These are phyloP conservation scores for Bauhinia variegata DNA, from an alignment of 306 rosid species.

Conservation along the genomic window DNA sequence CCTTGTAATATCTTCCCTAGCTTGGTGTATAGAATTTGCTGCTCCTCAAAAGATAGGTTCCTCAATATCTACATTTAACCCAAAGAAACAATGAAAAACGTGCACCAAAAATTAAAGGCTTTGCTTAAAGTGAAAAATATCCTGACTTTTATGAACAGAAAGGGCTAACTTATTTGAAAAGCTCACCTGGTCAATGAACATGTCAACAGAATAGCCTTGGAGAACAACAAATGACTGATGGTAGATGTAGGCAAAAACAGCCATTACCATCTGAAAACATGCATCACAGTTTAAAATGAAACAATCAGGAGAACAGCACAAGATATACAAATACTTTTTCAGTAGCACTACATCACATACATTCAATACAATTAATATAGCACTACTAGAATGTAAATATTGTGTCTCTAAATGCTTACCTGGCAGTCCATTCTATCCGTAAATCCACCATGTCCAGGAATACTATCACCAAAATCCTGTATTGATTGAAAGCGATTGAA, in stretches of 20 bases:
- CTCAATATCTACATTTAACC: constrained; percentile 59
- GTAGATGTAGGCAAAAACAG: constrained; percentile 90
- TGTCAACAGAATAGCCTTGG: constrained; percentile 76
- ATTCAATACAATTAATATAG: too few species aligned
- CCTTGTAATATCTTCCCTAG: constrained; percentile 68
- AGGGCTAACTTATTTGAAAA: not conserved
- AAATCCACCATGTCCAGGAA: constrained; percentile 99
- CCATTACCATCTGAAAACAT: constrained; percentile 93
- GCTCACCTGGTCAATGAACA: constrained; percentile 75
- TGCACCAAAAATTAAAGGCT: not conserved
- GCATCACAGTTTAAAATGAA: constrained; percentile 16
- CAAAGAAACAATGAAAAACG: not conserved
- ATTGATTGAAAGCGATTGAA: constrained; percentile 32
- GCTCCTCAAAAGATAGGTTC: constrained; percentile 84
- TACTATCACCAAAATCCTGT: constrained; percentile 95
- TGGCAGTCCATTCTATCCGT: constrained; percentile 99
- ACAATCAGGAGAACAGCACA: constrained; percentile 12
- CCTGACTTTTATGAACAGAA: constrained; percentile 8
- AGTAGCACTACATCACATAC: too few species aligned
- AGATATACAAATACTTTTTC: too few species aligned
- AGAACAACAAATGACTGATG: constrained; percentile 76
- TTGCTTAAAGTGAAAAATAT: not conserved
- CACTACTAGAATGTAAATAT: too few species aligned
- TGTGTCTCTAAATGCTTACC: too few species aligned
- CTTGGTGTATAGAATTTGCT: constrained; percentile 63